Evolutionary conservation across 2,329 filamentous ascomycete genomes (phyloP).

Genomic region (Botrytis squamosa): DNA sequence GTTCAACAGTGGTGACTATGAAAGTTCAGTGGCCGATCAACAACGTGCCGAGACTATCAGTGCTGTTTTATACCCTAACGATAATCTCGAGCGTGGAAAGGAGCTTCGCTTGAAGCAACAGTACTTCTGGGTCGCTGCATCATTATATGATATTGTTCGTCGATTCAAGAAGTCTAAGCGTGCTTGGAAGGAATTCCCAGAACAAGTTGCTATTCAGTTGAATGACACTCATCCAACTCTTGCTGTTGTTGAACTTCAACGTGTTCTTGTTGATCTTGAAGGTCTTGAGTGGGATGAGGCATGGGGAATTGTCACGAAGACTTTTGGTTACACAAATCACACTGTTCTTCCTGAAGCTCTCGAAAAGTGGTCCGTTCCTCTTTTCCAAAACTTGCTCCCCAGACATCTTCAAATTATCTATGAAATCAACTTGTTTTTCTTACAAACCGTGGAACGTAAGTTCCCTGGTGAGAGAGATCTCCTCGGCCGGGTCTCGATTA

Average conservation of each 20-base stretch:
- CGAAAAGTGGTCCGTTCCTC: constrained; percentile 96
- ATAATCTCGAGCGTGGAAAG: constrained; percentile 94
- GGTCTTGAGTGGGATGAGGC: constrained; percentile 91
- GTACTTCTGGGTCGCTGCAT: constrained; percentile 99
- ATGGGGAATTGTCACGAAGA: constrained; percentile 76
- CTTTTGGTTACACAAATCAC: constrained; percentile 97
- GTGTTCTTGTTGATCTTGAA: constrained; percentile 86
- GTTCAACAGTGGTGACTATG: constrained; percentile 97
- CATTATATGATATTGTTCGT: constrained; percentile 91
- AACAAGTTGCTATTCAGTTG: constrained; percentile 94
- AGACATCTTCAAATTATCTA: constrained; percentile 97
- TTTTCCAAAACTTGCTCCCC: constrained; percentile 89
- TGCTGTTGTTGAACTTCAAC: constrained; percentile 92
- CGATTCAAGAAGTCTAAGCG: constrained; percentile 97
- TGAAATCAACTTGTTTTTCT: constrained; percentile 93
- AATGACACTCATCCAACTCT: constrained; percentile 98
- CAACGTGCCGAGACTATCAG: constrained; percentile 99
- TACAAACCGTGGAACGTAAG: constrained; percentile 83
- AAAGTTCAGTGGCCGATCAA: constrained; percentile 93
- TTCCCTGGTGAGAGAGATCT: constrained; percentile 90
- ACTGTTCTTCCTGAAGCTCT: constrained; percentile 94
- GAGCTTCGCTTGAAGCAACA: constrained; percentile 98
- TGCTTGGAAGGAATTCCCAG: constrained; percentile 86
- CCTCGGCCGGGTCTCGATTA: constrained; percentile 85
- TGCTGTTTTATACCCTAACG: constrained; percentile 94